These are phyloP conservation scores for Nematocida displodere DNA, from an alignment of 371 early-diverging fungal species.

Conservation along the genomic window DNA sequence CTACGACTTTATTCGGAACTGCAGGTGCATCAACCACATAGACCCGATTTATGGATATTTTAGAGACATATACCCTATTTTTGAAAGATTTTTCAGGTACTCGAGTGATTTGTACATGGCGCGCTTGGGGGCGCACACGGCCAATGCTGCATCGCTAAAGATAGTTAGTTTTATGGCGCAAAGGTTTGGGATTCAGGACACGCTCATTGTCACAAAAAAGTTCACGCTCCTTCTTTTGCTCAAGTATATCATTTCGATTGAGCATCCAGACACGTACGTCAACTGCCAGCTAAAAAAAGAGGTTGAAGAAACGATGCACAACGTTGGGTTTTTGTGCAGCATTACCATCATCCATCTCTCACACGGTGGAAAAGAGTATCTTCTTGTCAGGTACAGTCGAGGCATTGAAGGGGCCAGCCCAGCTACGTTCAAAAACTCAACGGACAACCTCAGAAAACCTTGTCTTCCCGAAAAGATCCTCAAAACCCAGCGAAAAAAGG, in stretches of 20 bases:
- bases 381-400: conserved; percentile 11
- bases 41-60: not conserved
- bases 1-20: conserved; percentile 12
- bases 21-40: not conserved
- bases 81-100: not conserved
- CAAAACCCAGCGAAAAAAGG: too few relatives aligned
- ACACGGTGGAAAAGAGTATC: conserved; percentile 2
- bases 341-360: conserved; percentile 12
- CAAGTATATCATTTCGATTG: conserved; percentile 29
- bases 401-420: conserved; percentile 34
- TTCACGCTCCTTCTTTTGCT: conserved; percentile 16
- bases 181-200: not conserved
- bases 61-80: not conserved
- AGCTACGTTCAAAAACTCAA: too few relatives aligned
- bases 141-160: not conserved
- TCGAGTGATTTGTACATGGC: not conserved
- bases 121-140: not conserved
- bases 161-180: not conserved
- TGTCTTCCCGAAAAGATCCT: not conserved
- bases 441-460: not conserved
- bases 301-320: conserved; percentile 20
- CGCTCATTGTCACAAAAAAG: conserved; percentile 29
- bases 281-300: not conserved
- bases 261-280: conserved; percentile 1
- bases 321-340: conserved; percentile 28